Evolutionary conservation across 129 eudicot species (phyloP).

Genomic region (Daucus carota): DNA sequence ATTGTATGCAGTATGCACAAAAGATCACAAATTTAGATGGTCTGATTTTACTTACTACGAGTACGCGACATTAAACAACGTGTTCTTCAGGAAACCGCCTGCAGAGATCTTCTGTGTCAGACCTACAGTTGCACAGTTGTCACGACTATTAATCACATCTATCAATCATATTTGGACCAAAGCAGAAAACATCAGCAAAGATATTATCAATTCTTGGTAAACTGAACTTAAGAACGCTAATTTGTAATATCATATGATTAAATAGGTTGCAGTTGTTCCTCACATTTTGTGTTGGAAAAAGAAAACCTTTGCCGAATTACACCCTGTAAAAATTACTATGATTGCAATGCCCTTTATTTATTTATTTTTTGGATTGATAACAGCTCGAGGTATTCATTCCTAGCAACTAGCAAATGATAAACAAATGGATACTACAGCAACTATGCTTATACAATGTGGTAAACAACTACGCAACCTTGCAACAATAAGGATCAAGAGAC

Average conservation of each 20-base stretch:
- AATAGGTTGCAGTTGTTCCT: not conserved
- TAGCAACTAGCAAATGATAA: not conserved
- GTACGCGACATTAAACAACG: conserved; percentile 69
- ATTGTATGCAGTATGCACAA: not conserved
- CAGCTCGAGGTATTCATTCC: not conserved
- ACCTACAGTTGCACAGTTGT: conserved; percentile 37
- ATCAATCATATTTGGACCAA: conserved; percentile 2
- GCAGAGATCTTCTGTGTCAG: conserved; percentile 65
- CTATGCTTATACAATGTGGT: not conserved
- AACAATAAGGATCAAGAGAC: not conserved
- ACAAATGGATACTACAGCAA: not conserved
- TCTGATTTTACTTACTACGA: conserved; percentile 43
- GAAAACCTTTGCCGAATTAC: not conserved
- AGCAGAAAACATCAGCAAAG: not conserved
- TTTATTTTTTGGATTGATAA: too few species aligned
- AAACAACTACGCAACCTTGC: not conserved
- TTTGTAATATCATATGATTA: not conserved
- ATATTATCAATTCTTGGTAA: not conserved
- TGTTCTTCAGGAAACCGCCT: conserved; percentile 57
- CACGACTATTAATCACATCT: not conserved
- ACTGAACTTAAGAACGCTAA: not conserved
- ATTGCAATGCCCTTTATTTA: not conserved
- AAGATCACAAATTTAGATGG: not conserved
- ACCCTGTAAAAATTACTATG: not conserved
- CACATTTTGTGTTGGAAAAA: too few species aligned